phyloP scores from a whole-genome alignment of 192 early-diverging fungal genomes.

The Podila horticola region DNA sequence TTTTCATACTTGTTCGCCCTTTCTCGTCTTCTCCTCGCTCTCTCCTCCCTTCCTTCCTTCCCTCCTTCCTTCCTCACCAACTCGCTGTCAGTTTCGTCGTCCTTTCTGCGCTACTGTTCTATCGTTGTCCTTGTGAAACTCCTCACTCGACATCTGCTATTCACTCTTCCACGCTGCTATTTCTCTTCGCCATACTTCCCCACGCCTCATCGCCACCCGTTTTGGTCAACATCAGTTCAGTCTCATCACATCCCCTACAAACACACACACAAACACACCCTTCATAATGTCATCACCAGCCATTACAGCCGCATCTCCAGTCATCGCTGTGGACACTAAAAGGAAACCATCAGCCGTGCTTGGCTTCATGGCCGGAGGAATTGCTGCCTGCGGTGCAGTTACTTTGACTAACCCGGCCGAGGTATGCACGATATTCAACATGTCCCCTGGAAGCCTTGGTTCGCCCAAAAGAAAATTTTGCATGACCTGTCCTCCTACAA shows the following conservation, averaged over 20 bases:
- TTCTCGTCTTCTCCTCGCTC: not conserved
- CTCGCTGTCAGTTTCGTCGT: not conserved
- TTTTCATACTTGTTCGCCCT: not conserved
- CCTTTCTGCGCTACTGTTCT: not conserved
- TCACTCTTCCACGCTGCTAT: not conserved
- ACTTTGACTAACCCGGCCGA: conserved; percentile 98
- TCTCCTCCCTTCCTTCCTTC: not conserved
- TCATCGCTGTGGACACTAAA: conserved; percentile 4
- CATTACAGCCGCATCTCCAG: conserved; percentile 5
- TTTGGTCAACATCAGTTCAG: too few species aligned
- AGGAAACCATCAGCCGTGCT: conserved; percentile 52
- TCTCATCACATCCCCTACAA: too few species aligned
- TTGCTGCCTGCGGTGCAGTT: conserved; percentile 91
- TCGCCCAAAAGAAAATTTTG: conserved; percentile 17
- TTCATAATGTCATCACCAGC: conserved; percentile 2
- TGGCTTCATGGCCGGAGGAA: conserved; percentile 81
- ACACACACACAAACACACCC: too few species aligned
- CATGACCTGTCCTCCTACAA: not conserved
- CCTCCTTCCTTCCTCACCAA: not conserved
- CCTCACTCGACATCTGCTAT: not conserved
- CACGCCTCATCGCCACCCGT: too few species aligned
- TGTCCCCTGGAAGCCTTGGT: conserved; percentile 4
- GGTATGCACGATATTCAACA: conserved; percentile 50
- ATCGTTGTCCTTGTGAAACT: not conserved
- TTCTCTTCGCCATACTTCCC: not conserved